phyloP scores from a whole-genome alignment of 164 flowering plant species.

The Buxus sempervirens region DNA sequence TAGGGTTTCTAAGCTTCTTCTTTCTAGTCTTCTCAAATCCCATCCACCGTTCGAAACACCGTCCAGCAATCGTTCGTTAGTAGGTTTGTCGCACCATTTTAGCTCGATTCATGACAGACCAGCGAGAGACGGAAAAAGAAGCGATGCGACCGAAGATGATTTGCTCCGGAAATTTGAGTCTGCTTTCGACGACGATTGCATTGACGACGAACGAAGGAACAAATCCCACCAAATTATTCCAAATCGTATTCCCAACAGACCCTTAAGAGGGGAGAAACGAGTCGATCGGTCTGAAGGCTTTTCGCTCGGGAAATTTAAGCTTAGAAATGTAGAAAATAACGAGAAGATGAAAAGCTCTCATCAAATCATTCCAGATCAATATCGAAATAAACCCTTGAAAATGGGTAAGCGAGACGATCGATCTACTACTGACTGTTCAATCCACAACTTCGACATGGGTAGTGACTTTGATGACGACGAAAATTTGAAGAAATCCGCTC shows the following conservation, averaged over 20 bases:
- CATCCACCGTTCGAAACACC: not conserved
- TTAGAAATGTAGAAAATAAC: not conserved
- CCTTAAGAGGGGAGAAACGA: constrained; percentile 38
- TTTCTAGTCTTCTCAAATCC: constrained; percentile 5
- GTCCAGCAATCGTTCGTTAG: not conserved
- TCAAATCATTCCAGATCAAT: not conserved
- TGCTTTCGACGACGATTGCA: not conserved
- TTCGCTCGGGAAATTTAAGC: constrained; percentile 4
- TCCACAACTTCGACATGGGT: not conserved
- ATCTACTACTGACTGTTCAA: too few species aligned
- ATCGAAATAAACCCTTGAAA: not conserved
- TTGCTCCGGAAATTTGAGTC: not conserved
- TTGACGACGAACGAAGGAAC: constrained; percentile 4
- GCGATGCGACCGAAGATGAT: not conserved
- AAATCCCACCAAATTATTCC: constrained; percentile 24
- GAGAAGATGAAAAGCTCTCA: constrained; percentile 5
- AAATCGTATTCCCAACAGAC: constrained; percentile 46
- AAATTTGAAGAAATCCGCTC: not conserved
- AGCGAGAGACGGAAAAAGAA: constrained; percentile 5
- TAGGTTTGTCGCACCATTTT: constrained; percentile 9
- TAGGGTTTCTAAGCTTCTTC: constrained; percentile 9
- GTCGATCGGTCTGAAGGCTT: not conserved
- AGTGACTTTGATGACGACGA: constrained; percentile 3
- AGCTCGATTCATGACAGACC: constrained; percentile 23
- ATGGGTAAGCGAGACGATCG: too few species aligned